A percentile compares a stretch with the other conserved stretches of the same genome.
Evolutionary conservation across 2,329 filamentous ascomycete genomes (phyloP).

Genomic region (Fusarium marasasianum): DNA sequence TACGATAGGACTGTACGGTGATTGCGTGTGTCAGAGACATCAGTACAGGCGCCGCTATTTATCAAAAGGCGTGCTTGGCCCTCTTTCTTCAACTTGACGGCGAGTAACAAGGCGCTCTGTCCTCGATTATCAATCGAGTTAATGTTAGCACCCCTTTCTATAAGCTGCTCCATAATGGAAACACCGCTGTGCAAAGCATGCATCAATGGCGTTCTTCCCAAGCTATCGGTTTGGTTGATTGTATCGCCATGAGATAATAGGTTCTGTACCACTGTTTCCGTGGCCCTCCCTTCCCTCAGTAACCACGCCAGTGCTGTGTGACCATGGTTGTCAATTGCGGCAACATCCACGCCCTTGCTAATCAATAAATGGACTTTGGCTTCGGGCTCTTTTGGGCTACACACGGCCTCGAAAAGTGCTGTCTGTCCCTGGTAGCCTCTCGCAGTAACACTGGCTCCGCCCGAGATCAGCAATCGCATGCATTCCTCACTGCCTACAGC

Average conservation of each 20-base stretch:
- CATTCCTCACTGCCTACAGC: not conserved
- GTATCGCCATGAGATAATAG: not conserved
- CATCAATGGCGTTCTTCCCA: not conserved
- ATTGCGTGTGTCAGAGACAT: accelerated
- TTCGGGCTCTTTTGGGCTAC: accelerated
- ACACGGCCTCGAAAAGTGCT: not conserved
- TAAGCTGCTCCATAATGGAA: not conserved
- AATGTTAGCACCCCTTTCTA: not conserved
- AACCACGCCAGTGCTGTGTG: accelerated
- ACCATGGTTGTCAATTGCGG: not conserved
- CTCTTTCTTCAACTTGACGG: not conserved
- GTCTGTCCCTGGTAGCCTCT: not conserved
- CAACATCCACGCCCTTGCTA: not conserved
- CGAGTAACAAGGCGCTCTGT: not conserved
- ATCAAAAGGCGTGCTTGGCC: not conserved
- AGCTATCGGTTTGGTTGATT: accelerated
- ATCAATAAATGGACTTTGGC: not conserved
- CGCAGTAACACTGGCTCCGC: not conserved
- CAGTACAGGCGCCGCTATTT: not conserved
- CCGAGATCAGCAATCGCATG: not conserved
- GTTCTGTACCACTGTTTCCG: accelerated
- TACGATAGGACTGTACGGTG: not conserved
- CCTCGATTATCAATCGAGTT: not conserved
- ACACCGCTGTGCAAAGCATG: accelerated
- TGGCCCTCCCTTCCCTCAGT: accelerated